Base-by-base conservation (phyloP, 768 basidiomycete species). In the Suillus bovinus region DNA sequence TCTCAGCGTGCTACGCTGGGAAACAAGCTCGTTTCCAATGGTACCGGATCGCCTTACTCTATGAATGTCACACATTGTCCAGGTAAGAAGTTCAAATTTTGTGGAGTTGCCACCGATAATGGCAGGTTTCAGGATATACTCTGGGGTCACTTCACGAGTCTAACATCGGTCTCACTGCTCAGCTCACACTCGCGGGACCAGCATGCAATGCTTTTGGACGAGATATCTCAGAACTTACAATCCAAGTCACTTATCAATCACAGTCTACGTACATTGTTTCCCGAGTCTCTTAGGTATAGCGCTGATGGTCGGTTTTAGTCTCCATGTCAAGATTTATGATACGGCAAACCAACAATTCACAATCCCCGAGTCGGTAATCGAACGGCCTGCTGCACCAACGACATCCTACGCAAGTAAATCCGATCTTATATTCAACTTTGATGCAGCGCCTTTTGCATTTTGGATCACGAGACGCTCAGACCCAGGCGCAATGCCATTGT, bases 391-490 rank as follows among this genome's bases (percentile, higher is more conserved):
- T 4, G 64, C 73, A 5, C 75, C 82, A 5, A 71, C 69, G 0
- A 64, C 67, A 14, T 75, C 77, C 1, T 76, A 78, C 59, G 74
- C 70, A 41, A 61, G 74, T 14, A 76, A 71, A 0, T 87, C 87
- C 0, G 90, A 92, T 67, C 78, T 93, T 11, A 76, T 86, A 4
- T 92, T 93, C 77, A 86, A 91, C 69, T 84, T 86, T 63, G 79
- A 86, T 2, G 8, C 80, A 1, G 76, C 78, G 0, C 90, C 91
- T 0, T 93, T 93, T 70, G 84, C 86, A 2, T 93, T 92, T 70
- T 93, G 90, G 90, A 85, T 93, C 64, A 89, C 88, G 1, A 84
- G 90, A 49, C 83, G 85, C 27, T 83, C 84, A 4, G 78, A 83
- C 10, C 86, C 86, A 4, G 71, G 80, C 36, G 79, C 77, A 7